Evolutionary conservation across 108 stramenopile species (phyloP).

Genomic region (Schizochytrium sp.): DNA sequence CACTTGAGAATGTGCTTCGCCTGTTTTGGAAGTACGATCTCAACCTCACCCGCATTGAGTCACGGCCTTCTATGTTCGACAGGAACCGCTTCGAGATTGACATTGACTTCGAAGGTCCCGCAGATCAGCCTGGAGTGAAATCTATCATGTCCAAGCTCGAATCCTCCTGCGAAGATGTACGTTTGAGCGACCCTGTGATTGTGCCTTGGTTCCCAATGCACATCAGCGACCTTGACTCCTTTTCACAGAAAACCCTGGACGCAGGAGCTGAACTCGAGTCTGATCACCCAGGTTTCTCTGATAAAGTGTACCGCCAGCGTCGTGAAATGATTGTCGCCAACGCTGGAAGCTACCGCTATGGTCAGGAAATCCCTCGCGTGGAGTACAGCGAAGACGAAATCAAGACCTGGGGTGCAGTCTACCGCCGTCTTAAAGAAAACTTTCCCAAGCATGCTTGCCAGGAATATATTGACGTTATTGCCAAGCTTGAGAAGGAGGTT

Average conservation of each 20-base stretch:
- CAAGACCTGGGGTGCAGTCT: conserved; percentile 90
- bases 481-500: conserved; percentile 81
- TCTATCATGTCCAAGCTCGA: neutral
- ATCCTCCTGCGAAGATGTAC: neutral
- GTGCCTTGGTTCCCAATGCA: conserved; percentile 63
- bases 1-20: conserved; percentile 86
- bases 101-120: conserved; percentile 39
- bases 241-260: conserved; percentile 62
- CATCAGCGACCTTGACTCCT: conserved; percentile 60
- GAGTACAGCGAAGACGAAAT: conserved; percentile 89
- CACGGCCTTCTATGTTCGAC: neutral
- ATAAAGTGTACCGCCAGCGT: conserved; percentile 84
- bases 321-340: conserved; percentile 80
- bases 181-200: neutral
- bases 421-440: conserved; percentile 85
- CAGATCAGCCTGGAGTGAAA: neutral
- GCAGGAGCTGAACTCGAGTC: conserved; percentile 78
- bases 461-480: conserved; percentile 82
- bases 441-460: conserved; percentile 90
- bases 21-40: conserved; percentile 93
- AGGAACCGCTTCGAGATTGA: conserved; percentile 28
- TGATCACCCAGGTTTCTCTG: conserved; percentile 92
- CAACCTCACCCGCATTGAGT: conserved; percentile 88
- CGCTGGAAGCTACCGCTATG: conserved; percentile 81
- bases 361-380: conserved; percentile 83